Conservation (phyloP, 441 rosid species). For the Erysimum cheiri region DNA sequence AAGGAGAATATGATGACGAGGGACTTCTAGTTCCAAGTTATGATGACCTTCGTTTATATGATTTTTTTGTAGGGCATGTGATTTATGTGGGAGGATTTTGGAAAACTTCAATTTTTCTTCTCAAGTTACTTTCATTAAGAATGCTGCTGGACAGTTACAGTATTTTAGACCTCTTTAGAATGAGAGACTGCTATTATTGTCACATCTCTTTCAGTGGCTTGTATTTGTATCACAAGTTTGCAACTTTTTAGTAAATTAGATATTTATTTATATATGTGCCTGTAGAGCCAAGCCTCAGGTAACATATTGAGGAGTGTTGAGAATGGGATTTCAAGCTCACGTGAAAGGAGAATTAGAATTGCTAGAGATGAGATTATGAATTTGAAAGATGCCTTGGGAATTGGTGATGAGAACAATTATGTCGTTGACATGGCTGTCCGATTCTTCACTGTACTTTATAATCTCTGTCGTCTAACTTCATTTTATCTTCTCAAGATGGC, state of each 20-base stretch:
- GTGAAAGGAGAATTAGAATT: slow-evolving; percentile 58
- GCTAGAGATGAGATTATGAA: slow-evolving; percentile 62
- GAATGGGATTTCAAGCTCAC: slow-evolving; percentile 53
- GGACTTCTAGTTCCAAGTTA: too few species aligned
- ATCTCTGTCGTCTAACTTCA: too few species aligned
- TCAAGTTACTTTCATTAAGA: slow-evolving; percentile 62
- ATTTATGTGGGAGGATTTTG: slow-evolving; percentile 63
- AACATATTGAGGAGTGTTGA: slow-evolving; percentile 56
- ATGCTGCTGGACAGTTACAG: slow-evolving; percentile 68
- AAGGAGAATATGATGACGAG: too few species aligned
- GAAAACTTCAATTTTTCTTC: slow-evolving; percentile 53
- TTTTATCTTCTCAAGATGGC: too few species aligned
- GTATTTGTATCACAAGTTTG: not conserved
- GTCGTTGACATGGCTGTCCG: slow-evolving; percentile 56
- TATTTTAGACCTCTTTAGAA: slow-evolving; percentile 21
- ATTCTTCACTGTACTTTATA: too few species aligned
- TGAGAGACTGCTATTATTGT: too few species aligned
- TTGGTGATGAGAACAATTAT: slow-evolving; percentile 66
- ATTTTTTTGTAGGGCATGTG: slow-evolving; percentile 51
- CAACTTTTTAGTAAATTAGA: too few species aligned
- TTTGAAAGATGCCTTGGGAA: slow-evolving; percentile 62
- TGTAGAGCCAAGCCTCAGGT: slow-evolving; percentile 68
- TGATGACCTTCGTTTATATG: too few species aligned
- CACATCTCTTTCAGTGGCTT: too few species aligned
- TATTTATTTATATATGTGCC: slow-evolving; percentile 28